Conservation (phyloP, 2,329 filamentous ascomycete genomes). For the Paecilomyces fulvus region DNA sequence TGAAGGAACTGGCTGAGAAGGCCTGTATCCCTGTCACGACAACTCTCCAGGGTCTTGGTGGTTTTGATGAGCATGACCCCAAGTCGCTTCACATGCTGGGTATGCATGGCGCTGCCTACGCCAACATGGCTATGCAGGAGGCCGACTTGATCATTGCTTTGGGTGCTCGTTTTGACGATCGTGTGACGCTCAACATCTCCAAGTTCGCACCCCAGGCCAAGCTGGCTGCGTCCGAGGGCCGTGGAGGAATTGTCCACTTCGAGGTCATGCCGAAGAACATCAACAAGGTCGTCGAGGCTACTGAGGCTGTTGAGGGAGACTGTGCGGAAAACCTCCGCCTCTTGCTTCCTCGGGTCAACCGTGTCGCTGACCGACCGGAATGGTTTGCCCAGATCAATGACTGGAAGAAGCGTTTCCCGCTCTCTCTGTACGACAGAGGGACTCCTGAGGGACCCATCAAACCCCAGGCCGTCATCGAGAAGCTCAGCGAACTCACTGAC, state of each 20-base stretch:
- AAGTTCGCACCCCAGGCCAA: conserved; percentile 89
- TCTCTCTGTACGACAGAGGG: conserved; percentile 70
- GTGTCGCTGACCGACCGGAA: conserved; percentile 59
- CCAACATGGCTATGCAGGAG: conserved; percentile 97
- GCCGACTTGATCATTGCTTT: conserved; percentile 93
- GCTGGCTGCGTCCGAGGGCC: conserved; percentile 70
- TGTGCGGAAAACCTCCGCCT: conserved; percentile 68
- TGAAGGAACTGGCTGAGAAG: conserved; percentile 86
- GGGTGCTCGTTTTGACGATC: conserved; percentile 90
- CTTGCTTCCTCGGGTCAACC: conserved; percentile 64
- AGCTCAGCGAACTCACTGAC: conserved; percentile 74
- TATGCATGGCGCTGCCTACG: conserved; percentile 95
- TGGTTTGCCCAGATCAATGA: conserved; percentile 85
- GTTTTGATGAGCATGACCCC: conserved; percentile 83
- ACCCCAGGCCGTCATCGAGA: conserved; percentile 86
- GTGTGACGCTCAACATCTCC: conserved; percentile 70
- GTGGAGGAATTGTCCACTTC: conserved; percentile 93
- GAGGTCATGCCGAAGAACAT: conserved; percentile 99
- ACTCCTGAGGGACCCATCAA: conserved; percentile 75
- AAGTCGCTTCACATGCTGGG: conserved; percentile 97
- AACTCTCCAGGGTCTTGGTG: conserved; percentile 86
- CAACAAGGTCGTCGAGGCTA: conserved; percentile 97
- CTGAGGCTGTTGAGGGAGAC: conserved; percentile 90
- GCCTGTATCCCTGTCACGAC: conserved; percentile 89
- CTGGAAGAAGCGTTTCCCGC: conserved; percentile 90